Conservation (phyloP, 2,329 filamentous ascomycete species). For the Colletotrichum melonis region DNA sequence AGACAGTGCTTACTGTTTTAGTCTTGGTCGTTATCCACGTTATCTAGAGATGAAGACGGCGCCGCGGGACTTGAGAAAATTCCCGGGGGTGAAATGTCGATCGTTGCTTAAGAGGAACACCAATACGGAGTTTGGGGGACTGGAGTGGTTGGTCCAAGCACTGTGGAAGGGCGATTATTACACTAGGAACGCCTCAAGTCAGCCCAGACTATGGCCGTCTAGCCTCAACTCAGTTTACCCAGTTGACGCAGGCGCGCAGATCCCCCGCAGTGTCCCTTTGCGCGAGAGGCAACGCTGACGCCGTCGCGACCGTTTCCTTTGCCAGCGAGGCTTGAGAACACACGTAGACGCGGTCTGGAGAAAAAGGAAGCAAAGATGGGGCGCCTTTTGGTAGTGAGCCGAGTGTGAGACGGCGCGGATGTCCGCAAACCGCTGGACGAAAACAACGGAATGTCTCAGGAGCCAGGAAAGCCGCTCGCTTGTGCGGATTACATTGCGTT, state of each 20-base stretch:
- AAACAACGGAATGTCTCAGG: constrained; percentile 5
- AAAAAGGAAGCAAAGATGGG: not conserved
- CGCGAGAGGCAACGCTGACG: not conserved
- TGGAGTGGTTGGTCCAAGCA: constrained; percentile 1
- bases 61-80: not conserved
- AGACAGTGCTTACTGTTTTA: constrained; percentile 27
- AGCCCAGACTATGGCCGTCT: constrained; percentile 20
- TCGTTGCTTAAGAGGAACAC: not conserved
- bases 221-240: constrained; percentile 30
- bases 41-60: not conserved
- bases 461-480: not conserved
- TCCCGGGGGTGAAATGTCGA: not conserved
- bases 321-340: not conserved
- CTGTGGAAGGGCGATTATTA: constrained; percentile 19
- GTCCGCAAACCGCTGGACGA: not conserved
- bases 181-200: constrained; percentile 8
- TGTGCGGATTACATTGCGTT: not conserved
- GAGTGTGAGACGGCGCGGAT: not conserved
- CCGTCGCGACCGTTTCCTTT: constrained; percentile 5
- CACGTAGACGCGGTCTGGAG: not conserved
- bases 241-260: constrained; percentile 16
- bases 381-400: not conserved
- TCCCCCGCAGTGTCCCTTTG: constrained; percentile 26
- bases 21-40: not conserved
- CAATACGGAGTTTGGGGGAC: not conserved